Evolutionary conservation across 148 eudicot genomes (phyloP).

Genomic region (Rheum nobile): DNA sequence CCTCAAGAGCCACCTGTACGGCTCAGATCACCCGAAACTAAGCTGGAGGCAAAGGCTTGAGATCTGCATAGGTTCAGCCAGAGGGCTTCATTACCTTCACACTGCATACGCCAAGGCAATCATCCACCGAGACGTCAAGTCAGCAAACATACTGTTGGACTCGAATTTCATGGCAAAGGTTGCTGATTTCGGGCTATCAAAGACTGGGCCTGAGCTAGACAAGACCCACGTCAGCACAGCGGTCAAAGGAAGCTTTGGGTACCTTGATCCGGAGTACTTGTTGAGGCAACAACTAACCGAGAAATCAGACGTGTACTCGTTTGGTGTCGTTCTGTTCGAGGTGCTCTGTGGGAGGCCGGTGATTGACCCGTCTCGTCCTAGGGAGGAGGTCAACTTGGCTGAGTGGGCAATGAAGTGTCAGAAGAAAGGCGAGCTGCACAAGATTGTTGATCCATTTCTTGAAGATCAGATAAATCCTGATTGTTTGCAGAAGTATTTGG

Average conservation of each 20-base stretch:
- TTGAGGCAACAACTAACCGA: constrained; percentile 87
- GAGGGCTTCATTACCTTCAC: constrained; percentile 94
- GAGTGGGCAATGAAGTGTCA: constrained; percentile 96
- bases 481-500: constrained; percentile 74
- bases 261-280: constrained; percentile 89
- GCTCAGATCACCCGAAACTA: constrained; percentile 57
- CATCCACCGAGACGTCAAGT: constrained; percentile 88
- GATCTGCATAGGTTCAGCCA: constrained; percentile 84
- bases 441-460: constrained; percentile 56
- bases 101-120: constrained; percentile 83
- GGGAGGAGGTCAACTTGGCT: constrained; percentile 85
- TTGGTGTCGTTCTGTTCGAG: constrained; percentile 84
- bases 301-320: constrained; percentile 91
- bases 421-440: constrained; percentile 69
- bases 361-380: constrained; percentile 76
- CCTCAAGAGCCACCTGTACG: constrained; percentile 69
- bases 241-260: constrained; percentile 92
- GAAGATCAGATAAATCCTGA: constrained; percentile 55
- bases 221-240: constrained; percentile 98
- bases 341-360: constrained; percentile 90
- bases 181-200: constrained; percentile 90
- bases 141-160: constrained; percentile 87
- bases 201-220: constrained; percentile 82
- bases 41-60: constrained; percentile 90
- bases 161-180: constrained; percentile 83